Conservation (phyloP, 306 rosid species). For the Cicer judaicum region DNA sequence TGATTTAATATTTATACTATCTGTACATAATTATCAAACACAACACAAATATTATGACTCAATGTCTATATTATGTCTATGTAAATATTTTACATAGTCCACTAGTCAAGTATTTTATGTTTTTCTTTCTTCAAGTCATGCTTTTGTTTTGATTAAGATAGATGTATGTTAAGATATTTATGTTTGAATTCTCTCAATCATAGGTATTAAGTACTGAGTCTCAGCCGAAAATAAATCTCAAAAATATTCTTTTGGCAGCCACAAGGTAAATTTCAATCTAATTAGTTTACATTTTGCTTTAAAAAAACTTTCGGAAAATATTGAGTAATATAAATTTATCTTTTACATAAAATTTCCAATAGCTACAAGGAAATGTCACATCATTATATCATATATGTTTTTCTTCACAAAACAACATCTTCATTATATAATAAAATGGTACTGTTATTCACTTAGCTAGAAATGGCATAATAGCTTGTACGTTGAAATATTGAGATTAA, state of each 20-base stretch:
- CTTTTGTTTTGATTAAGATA: neutral
- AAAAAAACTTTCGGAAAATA: neutral
- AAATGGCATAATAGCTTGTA: neutral
- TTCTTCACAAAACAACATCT: too few relatives aligned
- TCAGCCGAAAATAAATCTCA: conserved; percentile 56
- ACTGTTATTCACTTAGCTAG: neutral
- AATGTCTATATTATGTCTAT: too few relatives aligned
- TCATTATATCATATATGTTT: too few relatives aligned
- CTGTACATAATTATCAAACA: too few relatives aligned
- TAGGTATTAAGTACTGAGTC: conserved; percentile 67
- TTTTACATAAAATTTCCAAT: neutral
- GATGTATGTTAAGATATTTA: neutral
- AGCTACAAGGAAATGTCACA: neutral
- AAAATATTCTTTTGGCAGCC: conserved; percentile 61
- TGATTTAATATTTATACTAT: too few relatives aligned
- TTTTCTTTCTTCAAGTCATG: neutral
- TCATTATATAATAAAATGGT: too few relatives aligned
- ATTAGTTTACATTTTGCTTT: neutral
- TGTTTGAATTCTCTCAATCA: conserved; percentile 23
- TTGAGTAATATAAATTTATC: neutral
- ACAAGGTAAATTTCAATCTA: conserved; percentile 61
- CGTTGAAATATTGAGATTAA: neutral
- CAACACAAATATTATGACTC: too few relatives aligned
- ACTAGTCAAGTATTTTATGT: neutral
- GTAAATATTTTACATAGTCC: too few relatives aligned